Evolutionary conservation across 306 rosid genomes (phyloP).

Genomic region (Lablab purpureus): DNA sequence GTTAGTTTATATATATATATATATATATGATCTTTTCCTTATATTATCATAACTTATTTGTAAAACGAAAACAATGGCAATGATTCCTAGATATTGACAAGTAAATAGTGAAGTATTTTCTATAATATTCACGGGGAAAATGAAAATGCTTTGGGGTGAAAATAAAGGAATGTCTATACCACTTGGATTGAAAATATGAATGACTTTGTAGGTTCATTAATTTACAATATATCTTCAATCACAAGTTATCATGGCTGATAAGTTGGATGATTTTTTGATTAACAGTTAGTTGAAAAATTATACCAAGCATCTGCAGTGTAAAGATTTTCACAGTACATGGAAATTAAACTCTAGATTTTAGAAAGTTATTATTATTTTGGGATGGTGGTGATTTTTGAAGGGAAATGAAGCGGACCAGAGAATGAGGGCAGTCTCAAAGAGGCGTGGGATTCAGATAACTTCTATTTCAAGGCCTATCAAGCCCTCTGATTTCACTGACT

Average conservation of each 20-base stretch:
- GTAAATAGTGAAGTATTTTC: neutral
- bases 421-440: constrained; percentile 89
- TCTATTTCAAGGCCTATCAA: constrained; percentile 84
- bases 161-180: too few relatives aligned
- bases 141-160: neutral
- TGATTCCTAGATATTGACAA: too few relatives aligned
- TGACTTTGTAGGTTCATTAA: neutral
- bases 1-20: too few relatives aligned
- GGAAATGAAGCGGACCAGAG: constrained; percentile 92
- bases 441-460: constrained; percentile 82
- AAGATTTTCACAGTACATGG: neutral
- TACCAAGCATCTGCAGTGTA: neutral
- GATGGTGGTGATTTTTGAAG: constrained; percentile 52
- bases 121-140: neutral
- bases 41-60: too few relatives aligned
- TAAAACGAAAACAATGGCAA: too few relatives aligned
- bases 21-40: too few relatives aligned
- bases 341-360: neutral
- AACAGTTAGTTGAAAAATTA: too few relatives aligned
- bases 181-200: too few relatives aligned
- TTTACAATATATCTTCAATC: neutral
- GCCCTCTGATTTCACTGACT: constrained; percentile 82
- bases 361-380: neutral
- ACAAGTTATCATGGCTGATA: neutral
- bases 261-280: neutral